Evolutionary conservation across 805 yeast genomes (phyloP).

Genomic region (Metschnikowia noctiluminum): DNA sequence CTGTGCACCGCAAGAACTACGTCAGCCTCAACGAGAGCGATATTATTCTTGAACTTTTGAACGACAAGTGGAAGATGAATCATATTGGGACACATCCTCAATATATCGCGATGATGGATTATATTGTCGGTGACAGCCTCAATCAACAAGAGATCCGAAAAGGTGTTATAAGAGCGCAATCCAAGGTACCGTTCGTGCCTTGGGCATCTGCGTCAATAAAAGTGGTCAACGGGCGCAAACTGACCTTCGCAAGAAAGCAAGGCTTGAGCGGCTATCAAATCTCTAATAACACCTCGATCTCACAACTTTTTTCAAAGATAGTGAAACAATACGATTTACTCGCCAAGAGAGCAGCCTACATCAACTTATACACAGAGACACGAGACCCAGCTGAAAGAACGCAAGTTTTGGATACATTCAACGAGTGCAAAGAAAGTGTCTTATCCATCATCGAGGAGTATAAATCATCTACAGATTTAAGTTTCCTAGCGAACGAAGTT

Average conservation of each 20-base stretch:
- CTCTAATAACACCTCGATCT: constrained; percentile 76
- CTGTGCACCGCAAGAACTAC: constrained; percentile 24
- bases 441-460: constrained; percentile 47
- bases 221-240: constrained; percentile 69
- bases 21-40: constrained; percentile 80
- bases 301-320: constrained; percentile 61
- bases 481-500: constrained; percentile 46
- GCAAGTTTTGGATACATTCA: constrained; percentile 47
- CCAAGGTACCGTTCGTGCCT: constrained; percentile 73
- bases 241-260: constrained; percentile 48
- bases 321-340: constrained; percentile 77
- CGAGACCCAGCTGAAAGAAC: constrained; percentile 41
- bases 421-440: constrained; percentile 48
- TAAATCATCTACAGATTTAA: constrained; percentile 35
- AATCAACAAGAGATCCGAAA: constrained; percentile 72
- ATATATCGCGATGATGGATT: constrained; percentile 67
- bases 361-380: constrained; percentile 64
- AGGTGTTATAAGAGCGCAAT: constrained; percentile 60
- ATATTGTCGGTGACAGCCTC: constrained; percentile 57
- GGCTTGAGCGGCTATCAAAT: constrained; percentile 73
- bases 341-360: constrained; percentile 76
- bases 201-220: constrained; percentile 82
- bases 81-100: constrained; percentile 37
- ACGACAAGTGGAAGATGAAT: constrained; percentile 75
- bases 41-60: constrained; percentile 75